Evolutionary conservation across 148 eudicot genomes (phyloP).

Genomic region (Vaccinium macrocarpon): DNA sequence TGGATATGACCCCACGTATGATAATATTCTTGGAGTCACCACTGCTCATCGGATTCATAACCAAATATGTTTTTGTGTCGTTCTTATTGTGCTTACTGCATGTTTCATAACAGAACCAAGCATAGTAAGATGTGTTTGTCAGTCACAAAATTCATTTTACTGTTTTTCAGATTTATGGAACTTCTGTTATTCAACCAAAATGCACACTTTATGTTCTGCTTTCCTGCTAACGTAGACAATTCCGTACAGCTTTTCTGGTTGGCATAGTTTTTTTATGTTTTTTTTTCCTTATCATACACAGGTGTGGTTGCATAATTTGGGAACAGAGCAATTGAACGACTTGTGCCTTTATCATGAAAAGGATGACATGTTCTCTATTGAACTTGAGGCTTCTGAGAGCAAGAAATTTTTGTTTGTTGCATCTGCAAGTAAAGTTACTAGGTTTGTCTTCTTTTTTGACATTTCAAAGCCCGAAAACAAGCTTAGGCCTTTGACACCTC

Average conservation of each 20-base stretch:
- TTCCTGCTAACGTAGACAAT: neutral
- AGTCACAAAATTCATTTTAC: neutral
- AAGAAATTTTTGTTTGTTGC: conserved; percentile 70
- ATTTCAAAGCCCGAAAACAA: conserved; percentile 51
- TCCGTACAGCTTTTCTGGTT: neutral
- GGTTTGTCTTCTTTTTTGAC: conserved; percentile 70
- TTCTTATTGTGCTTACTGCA: neutral
- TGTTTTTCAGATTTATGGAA: neutral
- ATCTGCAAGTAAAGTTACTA: conserved; percentile 80
- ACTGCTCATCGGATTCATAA: neutral
- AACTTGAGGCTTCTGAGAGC: conserved; percentile 76
- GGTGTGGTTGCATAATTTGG: conserved; percentile 89
- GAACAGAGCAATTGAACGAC: conserved; percentile 65
- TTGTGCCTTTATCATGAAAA: conserved; percentile 81
- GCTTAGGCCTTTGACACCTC: conserved; percentile 70
- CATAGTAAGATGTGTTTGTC: neutral
- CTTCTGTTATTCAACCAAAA: neutral
- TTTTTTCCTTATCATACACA: conserved; percentile 15
- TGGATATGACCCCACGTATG: too few relatives aligned
- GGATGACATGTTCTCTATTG: conserved; percentile 75
- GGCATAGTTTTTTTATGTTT: neutral
- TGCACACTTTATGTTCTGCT: neutral
- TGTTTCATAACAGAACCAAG: neutral
- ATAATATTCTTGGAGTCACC: too few relatives aligned
- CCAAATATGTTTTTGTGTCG: neutral